phyloP scores from a whole-genome alignment of 2,329 filamentous ascomycete genomes.

The Hymenoscyphus salicellus region DNA sequence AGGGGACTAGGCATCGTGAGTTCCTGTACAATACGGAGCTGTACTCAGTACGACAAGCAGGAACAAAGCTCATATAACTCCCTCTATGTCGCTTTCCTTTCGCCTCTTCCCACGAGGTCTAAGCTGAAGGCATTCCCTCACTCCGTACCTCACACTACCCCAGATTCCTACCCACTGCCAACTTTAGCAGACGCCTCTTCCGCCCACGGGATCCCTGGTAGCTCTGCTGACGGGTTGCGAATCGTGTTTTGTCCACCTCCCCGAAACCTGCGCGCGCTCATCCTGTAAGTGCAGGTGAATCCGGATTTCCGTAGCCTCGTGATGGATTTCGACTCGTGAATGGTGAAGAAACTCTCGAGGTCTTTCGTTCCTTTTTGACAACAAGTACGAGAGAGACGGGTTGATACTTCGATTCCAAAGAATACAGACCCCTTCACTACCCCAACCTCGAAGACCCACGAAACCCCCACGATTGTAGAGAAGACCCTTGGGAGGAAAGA shows the following conservation, averaged over 20 bases:
- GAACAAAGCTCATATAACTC: background rate
- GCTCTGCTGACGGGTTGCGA: background rate
- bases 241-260: background rate
- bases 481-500: background rate
- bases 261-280: background rate
- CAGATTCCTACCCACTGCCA: background rate
- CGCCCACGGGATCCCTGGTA: background rate
- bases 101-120: background rate
- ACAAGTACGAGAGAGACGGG: background rate
- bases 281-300: background rate
- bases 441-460: background rate
- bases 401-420: background rate
- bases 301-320: constrained; percentile 6
- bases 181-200: background rate
- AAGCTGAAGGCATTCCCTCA: background rate
- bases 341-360: background rate
- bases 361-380: background rate
- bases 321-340: constrained; percentile 15
- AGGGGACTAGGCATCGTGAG: background rate
- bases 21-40: background rate
- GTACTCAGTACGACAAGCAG: background rate
- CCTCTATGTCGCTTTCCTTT: background rate
- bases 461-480: background rate
- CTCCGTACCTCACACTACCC: background rate
- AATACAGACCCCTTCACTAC: background rate